Base-by-base conservation (phyloP, 495 filamentous ascomycete species). In the Penicillium fimorum region DNA sequence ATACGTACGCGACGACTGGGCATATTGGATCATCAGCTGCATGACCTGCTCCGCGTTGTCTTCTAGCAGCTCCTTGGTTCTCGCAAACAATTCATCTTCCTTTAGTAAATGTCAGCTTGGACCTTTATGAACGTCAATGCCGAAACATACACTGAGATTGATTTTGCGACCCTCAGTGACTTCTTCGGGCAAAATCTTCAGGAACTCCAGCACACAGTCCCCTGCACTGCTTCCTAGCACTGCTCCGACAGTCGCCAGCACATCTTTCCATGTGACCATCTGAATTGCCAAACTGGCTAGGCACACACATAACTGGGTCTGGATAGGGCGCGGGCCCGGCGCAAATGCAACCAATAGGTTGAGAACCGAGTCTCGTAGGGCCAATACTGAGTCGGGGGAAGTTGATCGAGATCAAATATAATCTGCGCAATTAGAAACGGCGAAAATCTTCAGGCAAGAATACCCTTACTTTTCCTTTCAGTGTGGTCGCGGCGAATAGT, bases 121-220 rank as follows among this genome's bases (percentile, higher is more conserved):
- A 24, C n/a, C 5, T 45, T 27, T 27, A 15, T 53, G 10, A 1
- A 46, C 15, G 15, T 1, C 13, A 22, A 12, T 30, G 32, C 3
- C 20, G 30, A 74, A 77, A 92, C 91, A 78, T 92, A 96, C 92
- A 80, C 89, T 91, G 74, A 99, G 81, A 81, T 90, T 95, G 82
- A 97, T 96, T 78, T 96, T 97, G 73, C 94, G 90, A 73, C 95
- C 94, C 79, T 97, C 94, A 47, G 90, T 97, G 70, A 99, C 95
- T 82, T 99, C 94, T 79, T 99, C 94, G 18, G 94, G 94, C 45
- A 99, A 84, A 64, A 99, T 92, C 67, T 86, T 91, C 53, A 99
- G 79, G 72, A 99, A 97, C 68, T 97, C 95, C 58, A 99, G 75
- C 61, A 97, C 87, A 68, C 89, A 92, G 50, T 92, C 86, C 60